phyloP scores from a whole-genome alignment of 495 filamentous ascomycete genomes.

The Gamarada debralockiae region DNA sequence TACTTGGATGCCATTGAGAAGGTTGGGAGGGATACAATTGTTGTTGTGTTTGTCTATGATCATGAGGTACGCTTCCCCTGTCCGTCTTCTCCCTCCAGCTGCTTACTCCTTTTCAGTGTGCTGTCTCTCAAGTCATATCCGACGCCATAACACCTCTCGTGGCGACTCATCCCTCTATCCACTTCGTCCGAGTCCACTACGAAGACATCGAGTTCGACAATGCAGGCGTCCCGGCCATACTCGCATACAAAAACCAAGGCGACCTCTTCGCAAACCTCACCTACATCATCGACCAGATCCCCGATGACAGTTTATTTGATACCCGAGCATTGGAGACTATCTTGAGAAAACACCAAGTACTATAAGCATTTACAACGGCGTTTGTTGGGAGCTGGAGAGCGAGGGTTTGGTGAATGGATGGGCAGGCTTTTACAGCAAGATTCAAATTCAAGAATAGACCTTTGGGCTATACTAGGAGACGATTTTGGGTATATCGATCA shows the following conservation, averaged over 20 bases:
- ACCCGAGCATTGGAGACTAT: constrained; percentile 43
- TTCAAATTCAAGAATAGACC: too few species aligned
- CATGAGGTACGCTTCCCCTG: constrained; percentile 74
- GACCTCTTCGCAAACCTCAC: constrained; percentile 90
- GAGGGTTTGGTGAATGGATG: too few species aligned
- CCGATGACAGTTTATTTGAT: constrained; percentile 54
- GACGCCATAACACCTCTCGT: constrained; percentile 71
- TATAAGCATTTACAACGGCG: constrained; percentile 24
- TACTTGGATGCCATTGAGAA: constrained; percentile 96
- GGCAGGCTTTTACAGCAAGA: too few species aligned
- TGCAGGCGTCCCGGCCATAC: constrained; percentile 79
- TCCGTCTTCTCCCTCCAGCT: background rate
- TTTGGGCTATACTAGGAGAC: too few species aligned
- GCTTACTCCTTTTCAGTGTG: constrained; percentile 51
- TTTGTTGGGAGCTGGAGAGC: too few species aligned
- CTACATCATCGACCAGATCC: constrained; percentile 81
- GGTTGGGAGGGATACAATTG: constrained; percentile 71
- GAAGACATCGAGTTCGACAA: constrained; percentile 94
- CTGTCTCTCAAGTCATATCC: constrained; percentile 72
- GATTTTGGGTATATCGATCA: too few species aligned
- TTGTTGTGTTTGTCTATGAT: constrained; percentile 95
- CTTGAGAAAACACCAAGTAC: constrained; percentile 41
- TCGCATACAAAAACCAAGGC: constrained; percentile 80
- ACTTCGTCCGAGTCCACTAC: constrained; percentile 89
- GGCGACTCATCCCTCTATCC: constrained; percentile 59